A percentile compares a stretch with the other conserved stretches of the same genome.
These are phyloP conservation scores for Lepiota brunneoincarnata DNA, from an alignment of 768 basidiomycete species.

Conservation along the genomic window DNA sequence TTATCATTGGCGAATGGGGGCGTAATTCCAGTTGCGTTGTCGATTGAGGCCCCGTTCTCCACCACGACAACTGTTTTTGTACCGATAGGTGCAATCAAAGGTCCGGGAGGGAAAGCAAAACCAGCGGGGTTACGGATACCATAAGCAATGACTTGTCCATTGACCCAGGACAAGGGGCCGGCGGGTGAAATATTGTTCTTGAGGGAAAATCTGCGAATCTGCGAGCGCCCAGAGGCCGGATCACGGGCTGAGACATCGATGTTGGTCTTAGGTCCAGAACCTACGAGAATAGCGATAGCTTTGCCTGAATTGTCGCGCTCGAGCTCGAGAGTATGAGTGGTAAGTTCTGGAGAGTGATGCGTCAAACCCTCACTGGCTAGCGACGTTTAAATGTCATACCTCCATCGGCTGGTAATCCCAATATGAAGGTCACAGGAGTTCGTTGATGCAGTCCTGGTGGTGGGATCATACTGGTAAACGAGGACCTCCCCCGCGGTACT, in stretches of 20 bases:
- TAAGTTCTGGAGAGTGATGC: slow-evolving; percentile 27
- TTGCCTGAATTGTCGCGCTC: slow-evolving; percentile 18
- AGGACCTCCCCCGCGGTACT: slow-evolving; percentile 35
- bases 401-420: slow-evolving; percentile 37
- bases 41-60: slow-evolving; percentile 44
- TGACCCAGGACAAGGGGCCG: slow-evolving; percentile 21
- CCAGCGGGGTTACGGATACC: slow-evolving; percentile 45
- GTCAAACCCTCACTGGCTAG: background rate
- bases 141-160: slow-evolving; percentile 35
- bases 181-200: slow-evolving; percentile 7
- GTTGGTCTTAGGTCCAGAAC: slow-evolving; percentile 34
- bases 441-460: slow-evolving; percentile 24
- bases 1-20: slow-evolving; percentile 42
- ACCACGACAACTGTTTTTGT: slow-evolving; percentile 29
- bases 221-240: slow-evolving; percentile 40
- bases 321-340: slow-evolving; percentile 39
- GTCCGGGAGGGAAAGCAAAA: slow-evolving; percentile 30
- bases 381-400: slow-evolving; percentile 22
- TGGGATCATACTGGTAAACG: slow-evolving; percentile 33
- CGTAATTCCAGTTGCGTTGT: slow-evolving; percentile 37
- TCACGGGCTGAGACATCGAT: slow-evolving; percentile 41
- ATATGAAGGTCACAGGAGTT: slow-evolving; percentile 21
- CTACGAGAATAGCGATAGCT: slow-evolving; percentile 30
- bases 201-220: slow-evolving; percentile 32
- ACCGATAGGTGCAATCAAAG: slow-evolving; percentile 1